Percentiles rank a stretch among this genome's conserved stretches.
phyloP scores from a whole-genome alignment of 1,139 yeast genomes.

The Oligophagozyma castellii region DNA sequence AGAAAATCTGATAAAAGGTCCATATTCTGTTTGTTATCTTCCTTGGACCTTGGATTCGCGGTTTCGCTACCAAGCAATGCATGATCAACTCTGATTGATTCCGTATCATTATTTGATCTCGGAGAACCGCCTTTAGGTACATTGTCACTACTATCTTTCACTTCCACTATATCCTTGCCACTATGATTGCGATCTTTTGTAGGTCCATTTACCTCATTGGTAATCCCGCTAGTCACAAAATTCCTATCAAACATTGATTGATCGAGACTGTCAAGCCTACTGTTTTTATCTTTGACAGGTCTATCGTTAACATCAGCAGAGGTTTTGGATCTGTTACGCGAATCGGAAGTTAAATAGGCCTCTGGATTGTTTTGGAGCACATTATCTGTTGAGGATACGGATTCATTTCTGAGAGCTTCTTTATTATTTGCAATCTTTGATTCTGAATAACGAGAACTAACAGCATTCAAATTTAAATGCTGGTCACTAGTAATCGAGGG shows the following conservation, averaged over 20 bases:
- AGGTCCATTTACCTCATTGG: background rate
- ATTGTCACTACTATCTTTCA: background rate
- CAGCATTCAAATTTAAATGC: background rate
- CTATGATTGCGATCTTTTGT: background rate
- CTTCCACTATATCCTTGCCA: background rate
- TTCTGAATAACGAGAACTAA: background rate
- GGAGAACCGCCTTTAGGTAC: too few relatives aligned
- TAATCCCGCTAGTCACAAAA: background rate
- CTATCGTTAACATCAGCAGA: too few relatives aligned
- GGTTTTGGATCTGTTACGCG: background rate
- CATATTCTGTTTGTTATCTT: constrained; percentile 8
- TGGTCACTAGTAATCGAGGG: background rate
- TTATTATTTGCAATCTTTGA: background rate
- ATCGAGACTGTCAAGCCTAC: too few relatives aligned
- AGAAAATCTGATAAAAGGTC: constrained; percentile 34
- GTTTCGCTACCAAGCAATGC: too few relatives aligned
- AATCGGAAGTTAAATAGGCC: background rate
- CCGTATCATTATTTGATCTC: too few relatives aligned
- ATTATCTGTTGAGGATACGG: background rate
- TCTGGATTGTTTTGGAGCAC: background rate
- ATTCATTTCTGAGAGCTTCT: background rate
- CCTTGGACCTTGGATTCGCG: background rate
- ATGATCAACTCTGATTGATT: background rate
- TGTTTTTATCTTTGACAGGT: background rate
- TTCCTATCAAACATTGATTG: background rate